Evolutionary conservation across 2,329 filamentous ascomycete genomes (phyloP), one percentile per base, ranked within the genome.

Genomic region (Diaporthe capsici): DNA sequence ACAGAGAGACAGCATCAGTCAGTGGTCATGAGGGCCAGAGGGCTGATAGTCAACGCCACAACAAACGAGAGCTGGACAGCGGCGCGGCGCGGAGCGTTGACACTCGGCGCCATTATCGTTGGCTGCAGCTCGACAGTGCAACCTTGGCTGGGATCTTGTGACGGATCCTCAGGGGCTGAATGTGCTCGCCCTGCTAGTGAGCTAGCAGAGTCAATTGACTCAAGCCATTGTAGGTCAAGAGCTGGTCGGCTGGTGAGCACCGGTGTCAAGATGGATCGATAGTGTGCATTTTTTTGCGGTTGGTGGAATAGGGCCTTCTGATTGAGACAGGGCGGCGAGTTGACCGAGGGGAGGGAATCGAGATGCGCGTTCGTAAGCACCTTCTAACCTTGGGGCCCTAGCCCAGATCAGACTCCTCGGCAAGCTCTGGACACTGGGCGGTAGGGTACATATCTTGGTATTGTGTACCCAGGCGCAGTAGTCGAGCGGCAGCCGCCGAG

Each of bases 131-230:
- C 20, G 49, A 10, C 31, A 8, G 34, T 53, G 22, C 65, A 9
- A 53, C 65, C 47, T 39, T 53, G 65, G 47, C 44, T 68, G 63
- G 63, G 63, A 37, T 39, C 65, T 53, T 53, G 65, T 68, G 65
- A 51, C 47, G 7, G 8, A 53, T 39, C 31, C 13, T 37, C 65
- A 53, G 65, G 53, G 47, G 47, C 63, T 68, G 63, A 15, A 20
- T 25, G 37, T 8, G n/a, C 28, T 53, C 31, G n/a, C 34, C 12
- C 44, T 17, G 28, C 31, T 15, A 68, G 28, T 65, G 60, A 51
- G 28, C 20, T 25, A 51, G 28, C 49, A 13, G 20, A 51, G 44
- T 10, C 44, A 6, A 51, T 25, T 37, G 44, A 51, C 20, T 8
- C 22, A 39, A 51, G 63, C 63, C 63, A 67, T 20, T 34, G 10